phyloP scores from a whole-genome alignment of 495 filamentous ascomycete genomes.

The Annulohypoxylon bovei region DNA sequence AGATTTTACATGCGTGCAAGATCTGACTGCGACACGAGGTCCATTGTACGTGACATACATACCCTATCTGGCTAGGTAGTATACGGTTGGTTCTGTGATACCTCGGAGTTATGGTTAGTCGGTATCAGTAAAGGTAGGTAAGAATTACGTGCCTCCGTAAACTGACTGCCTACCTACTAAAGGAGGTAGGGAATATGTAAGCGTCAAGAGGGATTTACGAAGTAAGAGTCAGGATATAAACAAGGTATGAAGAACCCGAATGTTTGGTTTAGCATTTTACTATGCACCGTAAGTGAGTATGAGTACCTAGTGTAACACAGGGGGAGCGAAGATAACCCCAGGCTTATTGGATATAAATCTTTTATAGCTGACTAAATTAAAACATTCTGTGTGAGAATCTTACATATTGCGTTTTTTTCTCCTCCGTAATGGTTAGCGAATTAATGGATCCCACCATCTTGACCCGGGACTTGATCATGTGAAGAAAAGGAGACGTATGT shows the following conservation, averaged over 20 bases:
- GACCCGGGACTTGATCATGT: constrained; percentile 35
- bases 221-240: constrained; percentile 1
- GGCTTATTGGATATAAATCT: constrained; percentile 37
- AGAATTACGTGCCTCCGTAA: background rate
- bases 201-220: constrained; percentile 26
- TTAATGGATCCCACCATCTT: constrained; percentile 32
- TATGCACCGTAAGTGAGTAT: background rate
- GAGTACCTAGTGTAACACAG: constrained; percentile 35
- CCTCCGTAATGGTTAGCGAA: constrained; percentile 1
- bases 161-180: background rate
- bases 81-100: constrained; percentile 23
- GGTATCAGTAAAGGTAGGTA: no score
- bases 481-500: constrained; percentile 26
- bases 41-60: constrained; percentile 20
- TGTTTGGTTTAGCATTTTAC: constrained; percentile 32
- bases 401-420: constrained; percentile 27
- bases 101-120: constrained; percentile 35
- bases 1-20: constrained; percentile 31
- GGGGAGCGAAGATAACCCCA: background rate
- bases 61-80: background rate
- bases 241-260: constrained; percentile 28
- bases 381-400: constrained; percentile 48
- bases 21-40: constrained; percentile 37
- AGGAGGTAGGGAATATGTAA: background rate
- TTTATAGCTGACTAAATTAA: constrained; percentile 44